Evolutionary conservation across 2,329 filamentous ascomycete species (phyloP), one percentile per base, ranked within the genome.

Genomic region (Cordyceps farinosa): DNA sequence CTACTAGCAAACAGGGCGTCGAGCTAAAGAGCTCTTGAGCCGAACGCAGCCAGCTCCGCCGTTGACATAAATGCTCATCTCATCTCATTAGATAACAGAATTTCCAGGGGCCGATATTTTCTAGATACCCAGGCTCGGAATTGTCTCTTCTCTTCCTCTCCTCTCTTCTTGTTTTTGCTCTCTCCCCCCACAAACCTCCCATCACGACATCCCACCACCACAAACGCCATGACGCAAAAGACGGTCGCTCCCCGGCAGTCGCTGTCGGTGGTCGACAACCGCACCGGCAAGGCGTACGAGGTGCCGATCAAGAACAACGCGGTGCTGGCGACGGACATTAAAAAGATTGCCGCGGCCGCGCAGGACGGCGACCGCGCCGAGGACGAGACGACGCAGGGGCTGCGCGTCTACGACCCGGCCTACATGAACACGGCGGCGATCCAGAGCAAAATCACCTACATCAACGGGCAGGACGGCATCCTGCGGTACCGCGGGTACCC

Each of bases 391-490:
- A 74, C 73, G 10, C 79, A 82, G 67, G 80, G 80, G 11, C 76
- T 83, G n/a, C 71, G 80, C 29, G 74, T 83, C 42, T 82, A 76
- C 61, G 80, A 82, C 70, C 79, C 80, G n/a, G 80, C 77, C 3
- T 83, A 81, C 72, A 80, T 82, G 76, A 83, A 82, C 74, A 82
- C 80, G 2, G 79, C 80, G 22, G 80, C 81, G 2, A 76, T 82
- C 27, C 72, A 79, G 72, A 80, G 77, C 68, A 76, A 71, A 55
- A 83, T 83, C 69, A 82, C 80, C 34, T 82, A 82, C 73, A 82
- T 82, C 70, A 82, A 83, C 69, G 81, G 81, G 42, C 76, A 75
- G 64, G 79, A 82, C 29, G 81, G 81, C 42, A 79, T 81, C 51
- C 73, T 84, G 40, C 79, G 80, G 47, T 84, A 83, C 68, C 78